A percentile compares a stretch with the other conserved stretches of the same genome.
Conservation (phyloP, 768 basidiomycete species). For the Leccinum disarticulatum region DNA sequence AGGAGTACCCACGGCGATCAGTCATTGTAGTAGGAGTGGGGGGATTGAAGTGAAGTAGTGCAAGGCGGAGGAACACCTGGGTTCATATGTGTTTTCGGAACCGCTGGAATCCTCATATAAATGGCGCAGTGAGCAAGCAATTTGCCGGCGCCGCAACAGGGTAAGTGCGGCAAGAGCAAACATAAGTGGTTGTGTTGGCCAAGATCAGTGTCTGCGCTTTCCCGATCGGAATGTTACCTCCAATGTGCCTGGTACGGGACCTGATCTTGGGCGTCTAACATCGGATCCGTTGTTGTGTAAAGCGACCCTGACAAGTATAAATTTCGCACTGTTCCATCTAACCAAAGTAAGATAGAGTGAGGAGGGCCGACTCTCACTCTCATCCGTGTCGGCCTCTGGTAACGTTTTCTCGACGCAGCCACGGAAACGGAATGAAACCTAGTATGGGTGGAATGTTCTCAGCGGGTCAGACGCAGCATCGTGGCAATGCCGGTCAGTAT, state of each 20-base stretch:
- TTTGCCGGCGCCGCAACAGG: constrained; percentile 35
- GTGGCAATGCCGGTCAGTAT: constrained; percentile 26
- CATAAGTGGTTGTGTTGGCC: constrained; percentile 26
- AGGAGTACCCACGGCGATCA: constrained; percentile 32
- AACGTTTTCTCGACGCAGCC: constrained; percentile 18
- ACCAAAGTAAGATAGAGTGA: constrained; percentile 33
- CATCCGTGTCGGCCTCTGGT: constrained; percentile 14
- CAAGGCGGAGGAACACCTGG: constrained; percentile 13
- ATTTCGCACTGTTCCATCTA: constrained; percentile 21
- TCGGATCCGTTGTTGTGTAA: constrained; percentile 13
- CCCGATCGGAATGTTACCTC: constrained; percentile 25
- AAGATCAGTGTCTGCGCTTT: constrained; percentile 30
- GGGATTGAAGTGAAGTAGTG: constrained; percentile 5
- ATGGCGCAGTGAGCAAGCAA: constrained; percentile 25
- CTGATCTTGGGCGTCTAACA: constrained; percentile 28
- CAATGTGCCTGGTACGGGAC: constrained; percentile 33
- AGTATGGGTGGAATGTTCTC: constrained; percentile 18
- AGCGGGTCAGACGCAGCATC: constrained; percentile 9
- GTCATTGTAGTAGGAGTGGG: constrained; percentile 22
- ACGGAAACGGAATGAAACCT: constrained; percentile 20
- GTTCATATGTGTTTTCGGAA: constrained; percentile 38
- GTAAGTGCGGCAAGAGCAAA: constrained; percentile 30
- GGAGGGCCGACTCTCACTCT: constrained; percentile 13
- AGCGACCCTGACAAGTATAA: constrained; percentile 27
- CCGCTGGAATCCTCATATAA: constrained; percentile 30